A percentile compares a stretch with the other conserved stretches of the same genome.
Conservation (phyloP, 768 basidiomycete genomes). For the Tremella mesenterica region DNA sequence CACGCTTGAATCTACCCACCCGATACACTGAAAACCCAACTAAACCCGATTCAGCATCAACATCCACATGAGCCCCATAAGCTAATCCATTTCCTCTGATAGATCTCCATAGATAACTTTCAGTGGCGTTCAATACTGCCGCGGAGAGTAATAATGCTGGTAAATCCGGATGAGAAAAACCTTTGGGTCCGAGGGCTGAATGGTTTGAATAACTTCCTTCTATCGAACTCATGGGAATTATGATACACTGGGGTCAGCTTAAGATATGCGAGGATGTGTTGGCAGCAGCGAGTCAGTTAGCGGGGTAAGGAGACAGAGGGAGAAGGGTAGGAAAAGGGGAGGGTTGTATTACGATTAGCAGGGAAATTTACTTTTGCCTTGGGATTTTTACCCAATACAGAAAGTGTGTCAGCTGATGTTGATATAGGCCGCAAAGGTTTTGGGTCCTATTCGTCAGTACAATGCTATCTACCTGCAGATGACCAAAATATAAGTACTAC, state of each 20-base stretch:
- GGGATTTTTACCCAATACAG: conserved; percentile 63
- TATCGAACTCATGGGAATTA: conserved; percentile 84
- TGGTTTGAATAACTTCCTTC: conserved; percentile 83
- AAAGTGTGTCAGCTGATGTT: conserved; percentile 60
- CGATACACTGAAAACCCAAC: conserved; percentile 70
- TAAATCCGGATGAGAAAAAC: conserved; percentile 72
- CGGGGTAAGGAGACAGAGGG: too few species aligned
- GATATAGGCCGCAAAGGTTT: too few species aligned
- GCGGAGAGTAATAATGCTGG: conserved; percentile 76
- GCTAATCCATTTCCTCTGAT: conserved; percentile 92
- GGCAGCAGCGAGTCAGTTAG: too few species aligned
- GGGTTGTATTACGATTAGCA: conserved; percentile 1
- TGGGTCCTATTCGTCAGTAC: too few species aligned
- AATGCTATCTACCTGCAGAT: too few species aligned
- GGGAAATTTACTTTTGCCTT: conserved; percentile 54
- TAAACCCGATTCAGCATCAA: conserved; percentile 70
- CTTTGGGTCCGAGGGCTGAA: conserved; percentile 66
- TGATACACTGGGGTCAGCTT: conserved; percentile 59
- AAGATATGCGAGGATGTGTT: too few species aligned
- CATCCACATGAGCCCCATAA: conserved; percentile 70
- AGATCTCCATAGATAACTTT: conserved; percentile 86
- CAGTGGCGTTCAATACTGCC: conserved; percentile 82
- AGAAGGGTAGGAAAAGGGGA: too few species aligned
- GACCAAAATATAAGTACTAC: too few species aligned
- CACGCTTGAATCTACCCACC: conserved; percentile 17